Percentiles rank a stretch among this genome's conserved stretches.
Conservation (phyloP, 495 filamentous ascomycete genomes). For the Penicillium mononematosum region DNA sequence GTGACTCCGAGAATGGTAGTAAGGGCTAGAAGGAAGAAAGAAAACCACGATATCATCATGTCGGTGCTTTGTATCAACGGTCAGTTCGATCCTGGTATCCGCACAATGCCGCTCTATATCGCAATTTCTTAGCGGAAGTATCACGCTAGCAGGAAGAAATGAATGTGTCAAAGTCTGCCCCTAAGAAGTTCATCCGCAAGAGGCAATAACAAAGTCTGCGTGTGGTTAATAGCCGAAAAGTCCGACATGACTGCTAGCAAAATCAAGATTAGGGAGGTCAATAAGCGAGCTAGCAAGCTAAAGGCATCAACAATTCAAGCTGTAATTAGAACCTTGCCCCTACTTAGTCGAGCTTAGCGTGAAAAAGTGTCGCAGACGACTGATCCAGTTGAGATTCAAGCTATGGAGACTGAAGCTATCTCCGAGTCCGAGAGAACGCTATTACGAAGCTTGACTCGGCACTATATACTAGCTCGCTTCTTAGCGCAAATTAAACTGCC, state of each 20-base stretch:
- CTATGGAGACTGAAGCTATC: background rate
- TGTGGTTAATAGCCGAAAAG: background rate
- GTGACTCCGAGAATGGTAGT: background rate
- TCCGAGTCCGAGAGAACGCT: constrained; percentile 1
- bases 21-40: background rate
- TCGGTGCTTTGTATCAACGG: background rate
- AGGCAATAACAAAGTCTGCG: background rate
- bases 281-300: constrained; percentile 7
- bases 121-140: background rate
- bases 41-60: background rate
- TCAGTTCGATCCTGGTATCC: background rate
- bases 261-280: constrained; percentile 9
- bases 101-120: background rate
- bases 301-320: background rate
- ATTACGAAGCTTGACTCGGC: constrained; percentile 6
- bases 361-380: background rate
- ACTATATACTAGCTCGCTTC: background rate
- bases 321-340: constrained; percentile 7
- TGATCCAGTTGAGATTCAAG: background rate
- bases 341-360: constrained; percentile 8
- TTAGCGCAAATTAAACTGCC: background rate
- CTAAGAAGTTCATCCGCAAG: background rate
- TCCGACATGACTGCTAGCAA: background rate
- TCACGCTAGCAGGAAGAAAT: background rate
- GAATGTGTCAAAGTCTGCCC: background rate